Conservation (phyloP, 495 filamentous ascomycete genomes). For the Neurospora sp. region DNA sequence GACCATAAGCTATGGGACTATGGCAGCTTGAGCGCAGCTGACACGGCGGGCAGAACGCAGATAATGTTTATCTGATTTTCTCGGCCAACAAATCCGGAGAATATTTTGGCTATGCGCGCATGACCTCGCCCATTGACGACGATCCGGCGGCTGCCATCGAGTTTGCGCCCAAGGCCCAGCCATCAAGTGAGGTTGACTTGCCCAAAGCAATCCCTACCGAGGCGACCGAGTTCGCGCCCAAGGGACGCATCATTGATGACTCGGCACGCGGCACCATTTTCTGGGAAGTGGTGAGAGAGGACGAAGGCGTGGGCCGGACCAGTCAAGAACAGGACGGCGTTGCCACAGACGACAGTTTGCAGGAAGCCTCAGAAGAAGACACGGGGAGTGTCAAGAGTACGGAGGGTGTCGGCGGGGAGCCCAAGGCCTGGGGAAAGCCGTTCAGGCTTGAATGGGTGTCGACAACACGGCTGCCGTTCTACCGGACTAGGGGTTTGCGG, state of each 20-base stretch:
- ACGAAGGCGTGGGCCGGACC: slow-evolving; percentile 23
- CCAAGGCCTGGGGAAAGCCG: slow-evolving; percentile 79
- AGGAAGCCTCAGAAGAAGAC: slow-evolving; percentile 9
- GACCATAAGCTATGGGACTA: slow-evolving; percentile 3
- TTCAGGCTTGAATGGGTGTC: slow-evolving; percentile 92
- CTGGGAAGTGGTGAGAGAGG: slow-evolving; percentile 74
- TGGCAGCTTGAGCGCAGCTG: not conserved
- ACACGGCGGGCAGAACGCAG: slow-evolving; percentile 46
- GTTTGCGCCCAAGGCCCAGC: slow-evolving; percentile 48
- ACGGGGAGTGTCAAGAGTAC: slow-evolving; percentile 24
- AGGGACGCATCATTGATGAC: slow-evolving; percentile 86
- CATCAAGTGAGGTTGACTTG: slow-evolving; percentile 49
- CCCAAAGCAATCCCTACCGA: slow-evolving; percentile 68
- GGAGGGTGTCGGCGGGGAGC: slow-evolving; percentile 27
- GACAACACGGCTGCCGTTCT: slow-evolving; percentile 78
- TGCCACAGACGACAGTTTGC: slow-evolving; percentile 24
- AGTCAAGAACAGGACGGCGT: slow-evolving; percentile 28
- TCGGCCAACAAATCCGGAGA: slow-evolving; percentile 97
- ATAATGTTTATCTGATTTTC: slow-evolving; percentile 92
- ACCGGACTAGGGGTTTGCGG: slow-evolving; percentile 78
- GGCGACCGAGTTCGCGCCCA: slow-evolving; percentile 71
- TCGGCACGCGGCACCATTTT: slow-evolving; percentile 89
- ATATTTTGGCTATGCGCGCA: slow-evolving; percentile 92
- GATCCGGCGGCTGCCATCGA: slow-evolving; percentile 59
- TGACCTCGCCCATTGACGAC: slow-evolving; percentile 76